Evolutionary conservation across 495 filamentous ascomycete species (phyloP).

Genomic region (Mytilinidion resinicola): DNA sequence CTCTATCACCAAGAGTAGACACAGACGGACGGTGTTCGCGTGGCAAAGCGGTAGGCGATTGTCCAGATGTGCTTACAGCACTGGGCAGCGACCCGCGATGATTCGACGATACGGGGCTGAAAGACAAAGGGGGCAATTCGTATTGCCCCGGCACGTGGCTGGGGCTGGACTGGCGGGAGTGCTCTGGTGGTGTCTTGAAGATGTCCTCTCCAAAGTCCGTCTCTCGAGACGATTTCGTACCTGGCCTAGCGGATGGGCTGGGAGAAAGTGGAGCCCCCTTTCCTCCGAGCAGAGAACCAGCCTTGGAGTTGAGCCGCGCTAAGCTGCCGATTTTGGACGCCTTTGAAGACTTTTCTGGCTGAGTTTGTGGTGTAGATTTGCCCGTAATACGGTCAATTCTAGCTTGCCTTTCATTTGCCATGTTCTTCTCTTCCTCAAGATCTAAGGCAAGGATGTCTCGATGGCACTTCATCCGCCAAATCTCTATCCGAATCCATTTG

Average conservation of each 20-base stretch:
- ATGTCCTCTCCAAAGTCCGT: slow-evolving; percentile 29
- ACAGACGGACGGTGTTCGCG: slow-evolving; percentile 21
- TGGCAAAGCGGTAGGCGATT: slow-evolving; percentile 20
- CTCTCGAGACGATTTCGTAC: slow-evolving; percentile 24
- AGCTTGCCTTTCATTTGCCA: slow-evolving; percentile 14
- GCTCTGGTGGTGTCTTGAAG: slow-evolving; percentile 32
- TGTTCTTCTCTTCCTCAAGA: slow-evolving; percentile 63
- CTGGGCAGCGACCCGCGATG: slow-evolving; percentile 30
- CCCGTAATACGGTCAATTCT: slow-evolving; percentile 11
- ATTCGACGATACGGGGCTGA: slow-evolving; percentile 30
- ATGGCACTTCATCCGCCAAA: slow-evolving; percentile 88
- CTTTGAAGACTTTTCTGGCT: slow-evolving; percentile 12
- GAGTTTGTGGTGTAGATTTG: slow-evolving; percentile 9
- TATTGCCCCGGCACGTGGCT: slow-evolving; percentile 45
- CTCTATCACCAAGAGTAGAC: slow-evolving; percentile 12
- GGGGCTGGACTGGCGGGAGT: slow-evolving; percentile 29
- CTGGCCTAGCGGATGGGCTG: slow-evolving; percentile 20
- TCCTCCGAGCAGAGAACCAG: slow-evolving; percentile 16
- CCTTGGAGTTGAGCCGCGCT: slow-evolving; percentile 30
- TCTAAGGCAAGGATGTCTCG: slow-evolving; percentile 80
- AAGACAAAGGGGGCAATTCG: slow-evolving; percentile 47
- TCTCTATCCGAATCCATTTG: slow-evolving; percentile 88
- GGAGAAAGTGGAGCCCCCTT: slow-evolving; percentile 23
- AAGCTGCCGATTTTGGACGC: slow-evolving; percentile 25
- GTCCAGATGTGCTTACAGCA: slow-evolving; percentile 22